Percentiles rank a stretch among this genome's conserved stretches.
Conservation (phyloP, 2,329 filamentous ascomycete genomes). For the Calonectria leucothoes region DNA sequence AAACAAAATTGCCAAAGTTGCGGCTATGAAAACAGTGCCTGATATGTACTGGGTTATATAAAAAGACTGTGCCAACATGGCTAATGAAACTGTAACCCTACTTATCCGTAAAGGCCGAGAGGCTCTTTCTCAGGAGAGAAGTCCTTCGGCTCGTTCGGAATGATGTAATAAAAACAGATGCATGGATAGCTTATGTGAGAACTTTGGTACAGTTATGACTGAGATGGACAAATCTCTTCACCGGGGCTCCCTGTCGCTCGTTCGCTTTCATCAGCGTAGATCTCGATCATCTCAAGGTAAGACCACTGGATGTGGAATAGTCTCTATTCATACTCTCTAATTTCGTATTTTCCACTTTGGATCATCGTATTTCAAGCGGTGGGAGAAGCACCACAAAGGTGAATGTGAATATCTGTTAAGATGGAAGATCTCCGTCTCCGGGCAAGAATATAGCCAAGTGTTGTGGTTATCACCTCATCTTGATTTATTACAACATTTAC, state of each 20-base stretch:
- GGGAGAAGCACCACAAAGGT: background rate
- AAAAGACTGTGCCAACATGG: background rate
- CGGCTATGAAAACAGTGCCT: background rate
- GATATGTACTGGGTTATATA: background rate
- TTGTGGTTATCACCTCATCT: background rate
- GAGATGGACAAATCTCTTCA: background rate
- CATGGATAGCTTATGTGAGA: background rate
- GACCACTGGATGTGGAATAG: background rate
- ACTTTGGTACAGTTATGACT: background rate
- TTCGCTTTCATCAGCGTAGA: background rate
- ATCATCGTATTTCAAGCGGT: background rate
- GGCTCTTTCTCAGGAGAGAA: background rate
- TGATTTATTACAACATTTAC: background rate
- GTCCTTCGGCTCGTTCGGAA: background rate
- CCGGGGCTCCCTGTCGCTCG: background rate
- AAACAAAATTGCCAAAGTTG: background rate
- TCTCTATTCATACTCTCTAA: background rate
- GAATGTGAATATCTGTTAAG: background rate
- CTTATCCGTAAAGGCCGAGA: rapidly evolving
- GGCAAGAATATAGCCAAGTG: background rate
- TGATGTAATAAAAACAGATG: background rate
- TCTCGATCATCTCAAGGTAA: background rate
- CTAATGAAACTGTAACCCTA: background rate
- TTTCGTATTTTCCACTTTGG: background rate
- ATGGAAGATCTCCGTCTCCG: background rate